Evolutionary conservation across 2,329 filamentous ascomycete genomes (phyloP).

Genomic region (Verticillium isaacii): DNA sequence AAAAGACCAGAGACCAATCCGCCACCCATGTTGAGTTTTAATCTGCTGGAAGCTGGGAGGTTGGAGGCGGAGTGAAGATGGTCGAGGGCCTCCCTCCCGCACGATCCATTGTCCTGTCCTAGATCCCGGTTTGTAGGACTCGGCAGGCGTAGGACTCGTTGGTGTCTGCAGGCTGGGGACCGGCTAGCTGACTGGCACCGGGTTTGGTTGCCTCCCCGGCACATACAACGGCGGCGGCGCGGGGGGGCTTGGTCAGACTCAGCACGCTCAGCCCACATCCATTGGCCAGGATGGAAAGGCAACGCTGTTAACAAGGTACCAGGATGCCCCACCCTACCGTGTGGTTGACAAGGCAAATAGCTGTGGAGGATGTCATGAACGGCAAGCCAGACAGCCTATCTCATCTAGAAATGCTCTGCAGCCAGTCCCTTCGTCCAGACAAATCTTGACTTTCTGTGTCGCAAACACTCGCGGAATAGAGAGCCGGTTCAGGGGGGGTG

Average conservation of each 20-base stretch:
- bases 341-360: no score
- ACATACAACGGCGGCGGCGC: neutral
- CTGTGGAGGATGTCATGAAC: no score
- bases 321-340: neutral
- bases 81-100: neutral
- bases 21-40: conserved; percentile 12
- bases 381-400: no score
- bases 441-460: neutral
- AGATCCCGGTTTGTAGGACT: neutral
- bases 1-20: conserved; percentile 3
- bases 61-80: neutral
- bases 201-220: neutral
- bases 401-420: neutral
- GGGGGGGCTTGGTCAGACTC: neutral
- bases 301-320: neutral
- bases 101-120: neutral
- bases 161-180: neutral
- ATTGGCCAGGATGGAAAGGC: neutral
- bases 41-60: neutral
- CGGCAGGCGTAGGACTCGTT: neutral
- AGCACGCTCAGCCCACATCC: neutral
- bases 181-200: neutral
- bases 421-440: neutral
- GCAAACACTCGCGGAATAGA: neutral
- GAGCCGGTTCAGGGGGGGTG: no score